Base-by-base conservation (phyloP, 352 stramenopile genomes). In the Phytopythium litorale region DNA sequence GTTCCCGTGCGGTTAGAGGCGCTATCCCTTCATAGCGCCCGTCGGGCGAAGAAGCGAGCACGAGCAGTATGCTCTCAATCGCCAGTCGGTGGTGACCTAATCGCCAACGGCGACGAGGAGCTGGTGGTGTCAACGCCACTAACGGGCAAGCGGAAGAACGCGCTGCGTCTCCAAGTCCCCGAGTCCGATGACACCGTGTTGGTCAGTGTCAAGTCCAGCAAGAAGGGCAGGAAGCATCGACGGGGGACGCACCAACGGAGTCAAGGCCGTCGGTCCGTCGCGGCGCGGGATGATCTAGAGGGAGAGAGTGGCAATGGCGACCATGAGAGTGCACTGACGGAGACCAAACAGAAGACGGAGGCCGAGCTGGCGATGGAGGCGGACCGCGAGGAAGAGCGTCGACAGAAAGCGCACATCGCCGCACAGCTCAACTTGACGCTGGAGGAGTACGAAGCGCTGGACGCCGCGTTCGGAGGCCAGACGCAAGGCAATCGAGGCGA, bases 391-490 rank as follows among this genome's bases (percentile, higher is more conserved):
- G 83, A 92, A 64, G 70, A 71, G 40, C 68, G 67, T 12, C 70
- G 77, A 3, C 77, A 87, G 59, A 83, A 81, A 32, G 35, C 52
- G 11, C 33, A 72, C 11, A 84, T 88, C 38, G 80, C 81, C 0
- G 70, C 76, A 2, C 82, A 91, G 38, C 74, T 91, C 19, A 81
- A 86, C 21, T 64, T 94, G 30, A 80, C 75, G 7, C 45, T 92
- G 15, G 81, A 89, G 1, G 84, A 91, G 54, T 91, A 89, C 65
- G 81, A 91, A 9, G 70, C 68, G 4, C 64, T 90, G 7, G 81
- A 92, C 58, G 75, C 71, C 8, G 80, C 78, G 5, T 90, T 91
- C 33, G 81, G 75, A 3, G 67, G 59, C 23, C 49, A 66, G 12
- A 48, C 53, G 0, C 60, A 64, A 7, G 40, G 25, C 32, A 62